Base-by-base conservation (phyloP, 108 stramenopile genomes). In the Cylindrotheca closterium region DNA sequence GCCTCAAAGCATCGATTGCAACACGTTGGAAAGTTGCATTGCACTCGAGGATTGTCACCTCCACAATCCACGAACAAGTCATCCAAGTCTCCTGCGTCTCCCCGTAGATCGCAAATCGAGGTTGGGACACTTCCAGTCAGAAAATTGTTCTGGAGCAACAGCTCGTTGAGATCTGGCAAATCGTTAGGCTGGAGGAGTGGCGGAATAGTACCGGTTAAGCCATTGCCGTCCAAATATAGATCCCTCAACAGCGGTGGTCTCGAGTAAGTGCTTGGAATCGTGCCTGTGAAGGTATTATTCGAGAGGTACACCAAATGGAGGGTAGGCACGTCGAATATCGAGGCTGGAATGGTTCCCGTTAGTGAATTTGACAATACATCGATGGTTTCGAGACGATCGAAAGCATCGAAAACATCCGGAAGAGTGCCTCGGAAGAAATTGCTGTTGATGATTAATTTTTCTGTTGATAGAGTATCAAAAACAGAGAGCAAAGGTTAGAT, bases 391-490 rank as follows among this genome's bases (percentile, higher is more conserved):
- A 95, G 59, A 34, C 61, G 63, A 4, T 52, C 55, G 58, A 79
- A 82, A 37, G 74, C 62, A 30, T 57, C 65, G 26, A 92, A 72
- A 19, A 79, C 75, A 47, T 83, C 57, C 0, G 84, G 86, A 32
- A 95, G 59, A 4, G 53, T 25, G 22, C 92, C 94, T 21, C 79
- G 63, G 24, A 93, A 63, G 31, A 76, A 77, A 74, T 95, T 95
- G 57, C 77, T 63, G 55, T 81, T 60, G 17, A 92, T 15, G 51
- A 78, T 72, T 8, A 87, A 63, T 19, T 61, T 65, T 46, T 72
- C 79, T 75, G 57, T 48, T 48, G 56, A 5, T 24, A 59, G 58
- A 34, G n/a, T 51, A 4, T 24, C n/a, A 62, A 28, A 51, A 28
- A 50, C 1, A n/a, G 4, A 3, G 49, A 50, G 27, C 26, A 50